These are phyloP conservation scores for Trametes sanguinea DNA, from an alignment of 768 basidiomycete species.

Conservation along the genomic window DNA sequence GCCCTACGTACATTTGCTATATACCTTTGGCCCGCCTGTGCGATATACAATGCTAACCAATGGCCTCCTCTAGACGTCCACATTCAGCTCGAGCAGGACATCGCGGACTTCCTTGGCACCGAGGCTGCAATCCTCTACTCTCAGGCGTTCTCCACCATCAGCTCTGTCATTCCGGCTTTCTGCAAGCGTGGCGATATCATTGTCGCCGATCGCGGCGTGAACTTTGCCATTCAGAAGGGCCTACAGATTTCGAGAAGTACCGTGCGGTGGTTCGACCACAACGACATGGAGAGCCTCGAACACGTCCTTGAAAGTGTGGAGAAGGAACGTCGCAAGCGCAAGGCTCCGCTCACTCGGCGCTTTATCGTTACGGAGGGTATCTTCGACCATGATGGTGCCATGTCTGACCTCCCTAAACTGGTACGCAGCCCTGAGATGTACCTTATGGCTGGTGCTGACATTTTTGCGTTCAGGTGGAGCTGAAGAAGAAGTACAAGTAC, in stretches of 20 bases:
- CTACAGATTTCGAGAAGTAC: conserved; percentile 91
- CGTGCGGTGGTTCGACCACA: conserved; percentile 95
- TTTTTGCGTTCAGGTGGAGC: conserved; percentile 64
- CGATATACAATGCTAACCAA: neutral
- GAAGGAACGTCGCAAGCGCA: conserved; percentile 86
- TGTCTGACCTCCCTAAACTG: conserved; percentile 89
- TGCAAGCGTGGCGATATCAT: conserved; percentile 98
- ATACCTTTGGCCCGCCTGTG: neutral
- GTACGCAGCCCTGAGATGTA: conserved; percentile 39
- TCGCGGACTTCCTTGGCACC: conserved; percentile 88
- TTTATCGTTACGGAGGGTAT: conserved; percentile 98
- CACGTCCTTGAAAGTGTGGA: conserved; percentile 81
- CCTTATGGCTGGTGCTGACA: no score
- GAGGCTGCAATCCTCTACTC: conserved; percentile 92
- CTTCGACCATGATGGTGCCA: conserved; percentile 91
- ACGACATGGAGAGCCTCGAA: conserved; percentile 89
- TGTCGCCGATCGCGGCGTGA: conserved; percentile 96
- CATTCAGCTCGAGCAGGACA: conserved; percentile 81
- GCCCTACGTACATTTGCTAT: no score
- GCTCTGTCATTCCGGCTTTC: conserved; percentile 95
- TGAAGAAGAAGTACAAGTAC: conserved; percentile 96
- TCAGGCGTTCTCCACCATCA: conserved; percentile 88
- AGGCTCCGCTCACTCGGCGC: conserved; percentile 77
- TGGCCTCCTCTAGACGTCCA: conserved; percentile 71
- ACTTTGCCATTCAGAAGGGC: conserved; percentile 94